Conservation (phyloP, 768 basidiomycete genomes). For the Rhodotorula toruloides region DNA sequence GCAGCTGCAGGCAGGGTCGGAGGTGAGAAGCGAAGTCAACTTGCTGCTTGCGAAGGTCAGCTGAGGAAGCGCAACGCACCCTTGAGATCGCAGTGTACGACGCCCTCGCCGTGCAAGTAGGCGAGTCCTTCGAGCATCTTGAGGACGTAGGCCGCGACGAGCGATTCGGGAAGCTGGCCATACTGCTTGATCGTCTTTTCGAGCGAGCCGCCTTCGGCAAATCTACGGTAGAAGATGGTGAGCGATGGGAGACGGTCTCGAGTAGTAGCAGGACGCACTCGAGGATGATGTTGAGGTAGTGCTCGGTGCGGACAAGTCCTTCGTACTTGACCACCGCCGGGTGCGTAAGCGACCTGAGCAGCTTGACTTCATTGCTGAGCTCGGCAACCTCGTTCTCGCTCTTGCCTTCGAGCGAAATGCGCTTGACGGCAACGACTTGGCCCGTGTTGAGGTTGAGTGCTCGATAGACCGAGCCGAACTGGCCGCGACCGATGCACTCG, state of each 20-base stretch:
- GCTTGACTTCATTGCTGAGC: slow-evolving; percentile 88
- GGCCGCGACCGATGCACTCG: slow-evolving; percentile 92
- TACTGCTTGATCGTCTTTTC: slow-evolving; percentile 89
- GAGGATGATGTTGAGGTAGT: slow-evolving; percentile 83
- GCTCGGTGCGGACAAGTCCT: slow-evolving; percentile 83
- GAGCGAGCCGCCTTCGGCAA: slow-evolving; percentile 92
- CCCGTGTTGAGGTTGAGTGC: slow-evolving; percentile 90
- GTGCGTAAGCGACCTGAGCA: slow-evolving; percentile 83
- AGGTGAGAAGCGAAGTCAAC: too few species aligned
- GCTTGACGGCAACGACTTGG: slow-evolving; percentile 98
- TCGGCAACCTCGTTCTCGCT: slow-evolving; percentile 84
- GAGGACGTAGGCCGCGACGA: slow-evolving; percentile 87
- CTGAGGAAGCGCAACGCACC: neutral
- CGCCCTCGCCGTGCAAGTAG: slow-evolving; percentile 73
- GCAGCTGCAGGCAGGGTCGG: slow-evolving; percentile 55
- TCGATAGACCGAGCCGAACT: slow-evolving; percentile 93
- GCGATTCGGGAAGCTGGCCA: slow-evolving; percentile 83
- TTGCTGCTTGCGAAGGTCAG: too few species aligned
- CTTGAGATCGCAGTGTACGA: slow-evolving; percentile 97
- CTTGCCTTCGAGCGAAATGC: slow-evolving; percentile 81
- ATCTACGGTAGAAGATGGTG: slow-evolving; percentile 53
- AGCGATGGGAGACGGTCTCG: slow-evolving; percentile 31
- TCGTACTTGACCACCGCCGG: slow-evolving; percentile 97
- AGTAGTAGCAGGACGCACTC: slow-evolving; percentile 61
- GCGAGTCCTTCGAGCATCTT: slow-evolving; percentile 94